Conservation (phyloP, 78 protist species). For the Trichosphaerium sp. region DNA sequence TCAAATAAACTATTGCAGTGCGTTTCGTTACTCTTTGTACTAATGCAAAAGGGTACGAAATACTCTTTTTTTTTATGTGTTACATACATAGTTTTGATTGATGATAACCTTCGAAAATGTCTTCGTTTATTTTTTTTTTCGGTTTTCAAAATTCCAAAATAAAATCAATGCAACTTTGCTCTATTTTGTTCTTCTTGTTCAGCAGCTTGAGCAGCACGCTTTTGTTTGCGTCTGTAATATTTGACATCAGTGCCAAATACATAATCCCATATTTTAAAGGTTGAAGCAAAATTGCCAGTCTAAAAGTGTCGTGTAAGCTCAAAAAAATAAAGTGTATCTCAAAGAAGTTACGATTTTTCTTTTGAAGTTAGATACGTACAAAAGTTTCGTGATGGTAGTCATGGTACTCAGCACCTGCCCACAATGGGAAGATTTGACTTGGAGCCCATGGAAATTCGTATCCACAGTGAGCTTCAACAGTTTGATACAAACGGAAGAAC, state of each 20-base stretch:
- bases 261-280: slow-evolving; percentile 27
- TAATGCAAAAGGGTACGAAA: too few relatives aligned
- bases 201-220: too few relatives aligned
- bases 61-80: background rate
- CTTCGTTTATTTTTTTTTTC: background rate
- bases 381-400: slow-evolving; percentile 53
- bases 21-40: too few relatives aligned
- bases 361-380: slow-evolving; percentile 13
- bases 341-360: background rate
- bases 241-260: slow-evolving; percentile 31
- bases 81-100: background rate
- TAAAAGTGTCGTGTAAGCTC: too few relatives aligned
- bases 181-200: background rate
- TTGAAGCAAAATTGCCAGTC: slow-evolving; percentile 34
- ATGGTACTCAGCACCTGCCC: slow-evolving; percentile 55
- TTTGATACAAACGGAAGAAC: slow-evolving; percentile 32
- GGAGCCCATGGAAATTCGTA: slow-evolving; percentile 45
- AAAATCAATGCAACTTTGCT: too few relatives aligned
- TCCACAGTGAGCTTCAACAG: slow-evolving; percentile 44
- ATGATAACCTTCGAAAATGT: background rate
- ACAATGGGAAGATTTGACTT: slow-evolving; percentile 37
- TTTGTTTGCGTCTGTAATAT: background rate
- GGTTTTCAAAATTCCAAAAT: too few relatives aligned
- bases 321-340: background rate
- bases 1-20: too few relatives aligned